Percentiles rank a stretch among this genome's conserved stretches.
Conservation (phyloP, 345 rosid genomes). For the Turritis glabra region DNA sequence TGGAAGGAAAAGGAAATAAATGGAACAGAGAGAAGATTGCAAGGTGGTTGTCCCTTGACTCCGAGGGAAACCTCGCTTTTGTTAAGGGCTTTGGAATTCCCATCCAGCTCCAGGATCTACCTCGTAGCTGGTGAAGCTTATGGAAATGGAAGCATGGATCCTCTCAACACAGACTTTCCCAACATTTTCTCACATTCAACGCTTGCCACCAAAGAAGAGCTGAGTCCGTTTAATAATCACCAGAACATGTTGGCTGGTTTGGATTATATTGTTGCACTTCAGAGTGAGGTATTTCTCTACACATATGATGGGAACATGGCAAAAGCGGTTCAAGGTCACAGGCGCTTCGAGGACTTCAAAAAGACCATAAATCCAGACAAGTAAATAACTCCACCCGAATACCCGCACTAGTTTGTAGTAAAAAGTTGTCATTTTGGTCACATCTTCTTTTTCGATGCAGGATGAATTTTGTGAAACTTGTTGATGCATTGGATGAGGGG, state of each 20-base stretch:
- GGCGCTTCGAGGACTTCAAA: constrained; percentile 82
- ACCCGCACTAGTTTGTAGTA: background rate
- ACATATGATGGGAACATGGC: constrained; percentile 99
- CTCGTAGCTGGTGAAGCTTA: constrained; percentile 96
- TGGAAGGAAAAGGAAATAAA: constrained; percentile 97
- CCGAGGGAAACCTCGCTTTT: constrained; percentile 92
- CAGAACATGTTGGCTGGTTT: constrained; percentile 95
- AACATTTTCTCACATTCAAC: constrained; percentile 80
- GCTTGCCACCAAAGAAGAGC: constrained; percentile 75
- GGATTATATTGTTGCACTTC: constrained; percentile 86
- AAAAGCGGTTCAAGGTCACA: constrained; percentile 94
- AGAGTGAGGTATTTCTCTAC: constrained; percentile 82
- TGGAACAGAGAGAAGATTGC: constrained; percentile 84
- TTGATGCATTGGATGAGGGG: constrained; percentile 79
- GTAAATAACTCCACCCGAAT: constrained; percentile 42
- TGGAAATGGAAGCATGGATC: constrained; percentile 83
- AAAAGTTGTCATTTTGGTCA: background rate
- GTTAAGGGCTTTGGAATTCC: constrained; percentile 79
- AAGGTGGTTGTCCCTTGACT: constrained; percentile 91
- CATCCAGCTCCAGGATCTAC: constrained; percentile 77
- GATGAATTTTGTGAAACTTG: constrained; percentile 80
- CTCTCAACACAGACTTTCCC: constrained; percentile 67
- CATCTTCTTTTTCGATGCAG: constrained; percentile 41
- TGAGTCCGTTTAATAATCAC: constrained; percentile 70
- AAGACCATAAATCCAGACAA: constrained; percentile 89